Base-by-base conservation (phyloP, 1,284 basidiomycete genomes). In the Schizopora paradoxa region DNA sequence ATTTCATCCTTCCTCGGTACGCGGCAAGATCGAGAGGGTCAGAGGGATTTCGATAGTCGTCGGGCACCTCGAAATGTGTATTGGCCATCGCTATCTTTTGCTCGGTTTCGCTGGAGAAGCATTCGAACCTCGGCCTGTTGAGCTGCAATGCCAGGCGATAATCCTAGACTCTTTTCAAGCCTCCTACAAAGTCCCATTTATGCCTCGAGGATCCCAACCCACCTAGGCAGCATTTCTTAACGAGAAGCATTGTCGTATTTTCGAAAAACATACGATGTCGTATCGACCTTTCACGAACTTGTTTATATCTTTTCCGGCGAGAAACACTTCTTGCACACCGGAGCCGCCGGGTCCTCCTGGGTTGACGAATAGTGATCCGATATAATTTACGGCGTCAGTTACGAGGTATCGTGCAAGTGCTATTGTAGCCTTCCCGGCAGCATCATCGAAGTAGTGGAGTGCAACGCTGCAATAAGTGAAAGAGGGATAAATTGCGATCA, bases 161-260 rank as follows among this genome's bases (percentile, higher is more conserved):
- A 8, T 10, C 14, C 8, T 27, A 25, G 4, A 5, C 16, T 6
- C 11, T 7, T 3, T 11, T 23, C 10, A 28, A 21, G n/a, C 6
- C 14, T 51, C 52, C 40, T 32, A 59, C 57, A 44, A 54, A 4
- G 58, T 55, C 18, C 50, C 48, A 33, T 60, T 60, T 19, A 60
- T 54, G 4, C 58, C 58, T 13, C 58, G 51, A 31, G 58, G 58
- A 43, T 60, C 57, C 58, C 58, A 60, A 19, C 57, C 58, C 14
- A 59, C 56, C 57, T 58, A 31, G n/a, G 13, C 6, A 29, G 16
- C 6, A 39, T 31, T 18, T 29, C 31, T 11, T 22, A 34, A 4
- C 21, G n/a, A 14, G 31, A 4, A 27, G 23, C 11, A 16, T 19
- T 29, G n/a, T n/a, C n/a, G n/a, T n/a, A n/a, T n/a, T n/a, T n/a